These are phyloP conservation scores for Phytophthora tentaculata DNA, from an alignment of 352 stramenopile genomes.

Conservation along the genomic window DNA sequence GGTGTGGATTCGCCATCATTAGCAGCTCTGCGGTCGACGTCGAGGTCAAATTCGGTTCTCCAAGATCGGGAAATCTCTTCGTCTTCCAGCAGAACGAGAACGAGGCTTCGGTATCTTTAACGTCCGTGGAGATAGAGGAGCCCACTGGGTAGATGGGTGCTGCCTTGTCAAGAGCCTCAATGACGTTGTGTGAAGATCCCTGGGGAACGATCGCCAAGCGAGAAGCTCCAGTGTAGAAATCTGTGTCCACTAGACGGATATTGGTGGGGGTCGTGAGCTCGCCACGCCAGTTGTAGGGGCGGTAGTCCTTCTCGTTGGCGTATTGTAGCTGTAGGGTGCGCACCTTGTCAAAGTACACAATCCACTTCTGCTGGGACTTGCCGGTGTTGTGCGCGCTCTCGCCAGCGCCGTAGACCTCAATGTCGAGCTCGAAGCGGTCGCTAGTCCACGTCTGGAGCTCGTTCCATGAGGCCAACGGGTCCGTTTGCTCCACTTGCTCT, in stretches of 20 bases:
- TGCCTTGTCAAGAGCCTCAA: slow-evolving; percentile 53
- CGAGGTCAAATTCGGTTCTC: slow-evolving; percentile 24
- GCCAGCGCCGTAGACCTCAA: slow-evolving; percentile 65
- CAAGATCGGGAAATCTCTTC: slow-evolving; percentile 45
- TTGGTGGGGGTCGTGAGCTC: slow-evolving; percentile 79
- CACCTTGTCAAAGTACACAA: slow-evolving; percentile 73
- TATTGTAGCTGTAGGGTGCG: slow-evolving; percentile 74
- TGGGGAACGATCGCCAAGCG: slow-evolving; percentile 68
- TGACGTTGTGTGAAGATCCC: slow-evolving; percentile 22
- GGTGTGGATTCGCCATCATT: slow-evolving; percentile 82
- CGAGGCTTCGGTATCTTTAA: slow-evolving; percentile 29
- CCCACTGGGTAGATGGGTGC: slow-evolving; percentile 62
- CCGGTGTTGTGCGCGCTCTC: slow-evolving; percentile 27
- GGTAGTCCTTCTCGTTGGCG: slow-evolving; percentile 71
- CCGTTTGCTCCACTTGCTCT: slow-evolving; percentile 40
- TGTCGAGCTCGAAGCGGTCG: slow-evolving; percentile 73
- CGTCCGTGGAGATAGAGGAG: slow-evolving; percentile 46
- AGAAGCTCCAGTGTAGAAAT: slow-evolving; percentile 65
- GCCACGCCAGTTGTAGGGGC: slow-evolving; percentile 64
- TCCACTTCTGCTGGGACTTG: slow-evolving; percentile 61
- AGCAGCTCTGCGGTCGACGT: slow-evolving; percentile 45
- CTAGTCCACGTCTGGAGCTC: slow-evolving; percentile 56
- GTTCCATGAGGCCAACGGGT: slow-evolving; percentile 22
- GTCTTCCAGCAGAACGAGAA: slow-evolving; percentile 72
- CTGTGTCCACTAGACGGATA: slow-evolving; percentile 66